Evolutionary conservation across 441 rosid species (phyloP).

Genomic region (Adansonia gregorii): DNA sequence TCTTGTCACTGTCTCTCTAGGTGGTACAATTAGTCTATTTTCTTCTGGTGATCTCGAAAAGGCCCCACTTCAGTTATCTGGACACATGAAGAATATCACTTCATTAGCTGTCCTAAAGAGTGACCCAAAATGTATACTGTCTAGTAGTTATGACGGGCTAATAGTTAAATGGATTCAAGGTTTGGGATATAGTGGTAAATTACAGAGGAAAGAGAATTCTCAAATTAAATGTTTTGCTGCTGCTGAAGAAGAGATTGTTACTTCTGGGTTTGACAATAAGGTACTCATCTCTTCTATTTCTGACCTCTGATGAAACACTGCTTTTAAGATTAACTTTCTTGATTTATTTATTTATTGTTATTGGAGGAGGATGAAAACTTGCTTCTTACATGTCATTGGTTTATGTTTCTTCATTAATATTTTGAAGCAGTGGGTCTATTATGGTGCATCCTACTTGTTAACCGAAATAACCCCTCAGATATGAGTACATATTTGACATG

Average conservation of each 20-base stretch:
- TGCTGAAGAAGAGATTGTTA: slow-evolving; percentile 74
- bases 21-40: slow-evolving; percentile 80
- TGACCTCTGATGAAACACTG: neutral
- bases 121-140: slow-evolving; percentile 61
- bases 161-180: slow-evolving; percentile 91
- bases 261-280: slow-evolving; percentile 92
- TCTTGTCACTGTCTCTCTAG: slow-evolving; percentile 88
- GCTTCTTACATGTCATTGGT: neutral
- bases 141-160: slow-evolving; percentile 90
- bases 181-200: slow-evolving; percentile 70
- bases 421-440: neutral
- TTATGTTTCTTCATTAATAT: neutral
- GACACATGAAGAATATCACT: slow-evolving; percentile 86
- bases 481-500: slow-evolving; percentile 7
- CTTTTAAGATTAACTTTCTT: neutral
- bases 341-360: neutral
- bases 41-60: slow-evolving; percentile 78
- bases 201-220: slow-evolving; percentile 71
- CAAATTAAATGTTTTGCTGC: slow-evolving; percentile 93
- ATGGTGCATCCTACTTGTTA: neutral
- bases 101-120: slow-evolving; percentile 70
- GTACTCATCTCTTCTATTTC: slow-evolving; percentile 34
- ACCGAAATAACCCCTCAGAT: neutral
- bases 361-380: neutral
- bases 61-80: slow-evolving; percentile 68